phyloP scores from a whole-genome alignment of 495 filamentous ascomycete species.

The Rusavskia elegans region DNA sequence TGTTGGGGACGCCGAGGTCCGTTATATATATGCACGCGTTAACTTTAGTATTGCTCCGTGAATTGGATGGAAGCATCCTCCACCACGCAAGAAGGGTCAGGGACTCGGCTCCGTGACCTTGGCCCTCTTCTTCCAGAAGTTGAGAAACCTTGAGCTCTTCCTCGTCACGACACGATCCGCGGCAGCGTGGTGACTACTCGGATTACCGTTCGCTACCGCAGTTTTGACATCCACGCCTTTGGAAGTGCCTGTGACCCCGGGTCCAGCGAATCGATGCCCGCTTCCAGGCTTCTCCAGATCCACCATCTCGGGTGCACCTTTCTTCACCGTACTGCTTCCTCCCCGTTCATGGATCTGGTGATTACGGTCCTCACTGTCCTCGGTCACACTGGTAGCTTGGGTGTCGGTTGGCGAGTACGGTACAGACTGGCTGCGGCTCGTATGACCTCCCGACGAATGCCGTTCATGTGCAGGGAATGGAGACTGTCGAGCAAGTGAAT shows the following conservation, averaged over 20 bases:
- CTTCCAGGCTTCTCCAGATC: constrained; percentile 11
- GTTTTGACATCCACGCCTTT: constrained; percentile 10
- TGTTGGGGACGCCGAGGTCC: background rate
- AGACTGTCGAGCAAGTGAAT: constrained; percentile 3
- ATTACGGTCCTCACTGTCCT: constrained; percentile 30
- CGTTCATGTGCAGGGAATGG: constrained; percentile 8
- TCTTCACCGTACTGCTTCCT: constrained; percentile 6
- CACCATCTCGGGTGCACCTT: constrained; percentile 8
- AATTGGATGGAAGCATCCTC: background rate
- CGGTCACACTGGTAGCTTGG: constrained; percentile 34
- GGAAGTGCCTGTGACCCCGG: background rate
- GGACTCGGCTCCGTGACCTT: background rate
- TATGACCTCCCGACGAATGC: constrained; percentile 15
- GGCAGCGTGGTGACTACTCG: background rate
- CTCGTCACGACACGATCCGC: constrained; percentile 6
- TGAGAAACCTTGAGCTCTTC: constrained; percentile 12
- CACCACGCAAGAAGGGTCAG: background rate
- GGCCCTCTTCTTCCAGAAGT: constrained; percentile 13
- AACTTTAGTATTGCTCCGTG: background rate
- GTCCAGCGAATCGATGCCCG: constrained; percentile 3
- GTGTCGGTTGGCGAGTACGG: constrained; percentile 28
- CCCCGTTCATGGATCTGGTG: constrained; percentile 12
- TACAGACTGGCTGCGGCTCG: constrained; percentile 16
- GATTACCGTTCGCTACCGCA: constrained; percentile 4
- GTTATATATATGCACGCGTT: background rate